phyloP scores from a whole-genome alignment of 768 basidiomycete genomes.

The Leccinum truebloodii region DNA sequence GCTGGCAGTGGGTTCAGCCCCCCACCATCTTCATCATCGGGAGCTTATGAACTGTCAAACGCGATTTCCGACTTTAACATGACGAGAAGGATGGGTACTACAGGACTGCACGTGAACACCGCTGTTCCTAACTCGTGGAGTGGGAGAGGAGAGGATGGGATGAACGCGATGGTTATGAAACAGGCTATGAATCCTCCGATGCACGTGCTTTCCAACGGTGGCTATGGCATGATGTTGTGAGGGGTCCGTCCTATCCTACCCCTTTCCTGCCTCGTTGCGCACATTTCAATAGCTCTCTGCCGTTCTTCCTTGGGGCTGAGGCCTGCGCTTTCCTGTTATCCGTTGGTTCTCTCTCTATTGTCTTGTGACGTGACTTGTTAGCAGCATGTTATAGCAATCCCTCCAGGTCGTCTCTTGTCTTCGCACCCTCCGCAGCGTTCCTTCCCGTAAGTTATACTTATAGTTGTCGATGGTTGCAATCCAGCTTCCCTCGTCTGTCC shows the following conservation, averaged over 20 bases:
- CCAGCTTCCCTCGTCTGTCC: conserved; percentile 1
- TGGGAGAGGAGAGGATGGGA: conserved; percentile 31
- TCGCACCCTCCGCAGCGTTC: conserved; percentile 2
- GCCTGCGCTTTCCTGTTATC: conserved; percentile 13
- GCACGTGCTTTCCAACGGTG: conserved; percentile 39
- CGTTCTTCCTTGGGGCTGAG: conserved; percentile 12
- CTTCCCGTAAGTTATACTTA: conserved; percentile 9
- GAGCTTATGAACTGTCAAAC: conserved; percentile 38
- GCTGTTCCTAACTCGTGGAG: conserved; percentile 26
- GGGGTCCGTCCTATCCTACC: conserved; percentile 8
- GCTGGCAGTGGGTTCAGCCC: conserved; percentile 35
- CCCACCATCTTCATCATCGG: conserved; percentile 30
- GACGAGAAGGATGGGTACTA: conserved; percentile 24
- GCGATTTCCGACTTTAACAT: conserved; percentile 29
- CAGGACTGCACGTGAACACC: conserved; percentile 30
- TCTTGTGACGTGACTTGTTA: conserved; percentile 14
- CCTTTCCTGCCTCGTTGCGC: conserved; percentile 11
- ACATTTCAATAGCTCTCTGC: conserved; percentile 12
- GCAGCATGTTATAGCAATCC: conserved; percentile 16
- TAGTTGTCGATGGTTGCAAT: conserved; percentile 19
- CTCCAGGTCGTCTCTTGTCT: conserved; percentile 1
- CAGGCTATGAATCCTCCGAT: conserved; percentile 38
- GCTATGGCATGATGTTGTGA: conserved; percentile 43
- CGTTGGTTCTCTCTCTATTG: conserved; percentile 14
- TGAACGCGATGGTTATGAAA: conserved; percentile 38